Conservation (phyloP, 2,329 filamentous ascomycete genomes). For the Ilyonectria destructans region DNA sequence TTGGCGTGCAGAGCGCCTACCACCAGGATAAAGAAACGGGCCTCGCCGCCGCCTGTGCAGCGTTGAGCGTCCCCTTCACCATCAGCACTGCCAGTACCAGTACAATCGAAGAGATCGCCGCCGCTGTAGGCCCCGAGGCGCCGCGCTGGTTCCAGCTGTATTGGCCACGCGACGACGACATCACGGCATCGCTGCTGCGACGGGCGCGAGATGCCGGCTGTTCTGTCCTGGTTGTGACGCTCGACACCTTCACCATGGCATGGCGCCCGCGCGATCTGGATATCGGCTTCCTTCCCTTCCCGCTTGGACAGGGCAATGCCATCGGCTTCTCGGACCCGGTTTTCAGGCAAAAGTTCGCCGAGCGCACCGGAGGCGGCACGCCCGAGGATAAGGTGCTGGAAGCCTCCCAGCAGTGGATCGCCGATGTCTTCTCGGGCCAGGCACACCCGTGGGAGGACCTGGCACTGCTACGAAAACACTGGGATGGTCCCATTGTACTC, state of each 20-base stretch:
- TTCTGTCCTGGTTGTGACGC: conserved; percentile 78
- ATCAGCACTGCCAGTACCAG: conserved; percentile 76
- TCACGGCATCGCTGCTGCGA: conserved; percentile 75
- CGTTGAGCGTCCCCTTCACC: conserved; percentile 76
- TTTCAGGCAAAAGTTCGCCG: conserved; percentile 58
- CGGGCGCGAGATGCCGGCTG: conserved; percentile 76
- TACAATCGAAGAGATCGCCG: conserved; percentile 78
- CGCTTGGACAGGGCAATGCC: conserved; percentile 71
- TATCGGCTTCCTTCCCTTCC: conserved; percentile 73
- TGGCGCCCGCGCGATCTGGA: conserved; percentile 82
- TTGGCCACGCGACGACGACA: conserved; percentile 77
- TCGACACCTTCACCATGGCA: conserved; percentile 79
- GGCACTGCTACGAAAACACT: conserved; percentile 70
- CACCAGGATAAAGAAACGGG: conserved; percentile 77
- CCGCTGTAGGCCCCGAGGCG: conserved; percentile 64
- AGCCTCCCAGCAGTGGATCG: conserved; percentile 45
- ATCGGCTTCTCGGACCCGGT: conserved; percentile 79
- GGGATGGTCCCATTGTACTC: conserved; percentile 68
- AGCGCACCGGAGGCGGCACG: conserved; percentile 40
- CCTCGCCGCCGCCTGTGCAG: conserved; percentile 73
- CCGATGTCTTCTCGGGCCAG: conserved; percentile 54
- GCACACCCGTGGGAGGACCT: conserved; percentile 76
- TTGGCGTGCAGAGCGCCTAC: conserved; percentile 80
- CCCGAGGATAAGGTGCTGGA: conserved; percentile 31
- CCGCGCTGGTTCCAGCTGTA: conserved; percentile 82